Evolutionary conservation across 176 grass and related monocot genomes (phyloP).

Genomic region (Oryza officinalis): DNA sequence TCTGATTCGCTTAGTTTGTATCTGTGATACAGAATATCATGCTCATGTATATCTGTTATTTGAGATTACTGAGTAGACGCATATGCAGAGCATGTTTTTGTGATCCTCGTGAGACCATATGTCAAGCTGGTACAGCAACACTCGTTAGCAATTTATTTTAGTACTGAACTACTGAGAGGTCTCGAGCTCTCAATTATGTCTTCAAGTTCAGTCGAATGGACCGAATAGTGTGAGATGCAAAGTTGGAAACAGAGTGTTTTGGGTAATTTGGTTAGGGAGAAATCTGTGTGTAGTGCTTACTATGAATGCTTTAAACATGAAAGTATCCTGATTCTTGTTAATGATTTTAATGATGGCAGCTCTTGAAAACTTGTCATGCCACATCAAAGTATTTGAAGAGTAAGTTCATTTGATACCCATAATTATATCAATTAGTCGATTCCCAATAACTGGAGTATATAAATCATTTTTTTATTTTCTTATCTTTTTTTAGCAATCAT

Average conservation of each 20-base stretch:
- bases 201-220: neutral
- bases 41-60: neutral
- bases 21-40: neutral
- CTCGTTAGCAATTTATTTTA: neutral
- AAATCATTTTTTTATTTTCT: neutral
- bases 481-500: conserved; percentile 54
- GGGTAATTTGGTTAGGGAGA: neutral
- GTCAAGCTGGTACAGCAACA: neutral
- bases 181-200: neutral
- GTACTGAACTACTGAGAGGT: neutral
- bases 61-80: neutral
- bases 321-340: neutral
- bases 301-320: neutral
- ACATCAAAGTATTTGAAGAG: conserved; percentile 76
- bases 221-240: neutral
- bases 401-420: conserved; percentile 41
- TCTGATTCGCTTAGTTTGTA: neutral
- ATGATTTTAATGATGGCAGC: conserved; percentile 40
- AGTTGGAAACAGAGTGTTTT: neutral
- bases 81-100: neutral
- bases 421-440: neutral
- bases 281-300: neutral
- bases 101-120: neutral
- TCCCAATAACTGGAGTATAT: neutral
- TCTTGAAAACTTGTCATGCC: conserved; percentile 72